These are phyloP conservation scores for Xanthoconium stramineum DNA, from an alignment of 768 basidiomycete species.

Conservation along the genomic window DNA sequence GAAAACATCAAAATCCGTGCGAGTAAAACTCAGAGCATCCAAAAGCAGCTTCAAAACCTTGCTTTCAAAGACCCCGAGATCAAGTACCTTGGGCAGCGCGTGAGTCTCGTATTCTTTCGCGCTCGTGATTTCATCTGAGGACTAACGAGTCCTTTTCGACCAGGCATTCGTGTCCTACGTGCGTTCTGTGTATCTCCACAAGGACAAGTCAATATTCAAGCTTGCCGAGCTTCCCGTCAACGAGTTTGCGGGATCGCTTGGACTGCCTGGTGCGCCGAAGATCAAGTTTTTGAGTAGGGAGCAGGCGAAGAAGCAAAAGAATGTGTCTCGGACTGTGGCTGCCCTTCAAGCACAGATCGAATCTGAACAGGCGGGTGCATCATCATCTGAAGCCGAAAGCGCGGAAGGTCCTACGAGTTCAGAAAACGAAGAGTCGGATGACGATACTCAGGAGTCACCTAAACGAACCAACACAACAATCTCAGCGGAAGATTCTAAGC, in stretches of 20 bases:
- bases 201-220: conserved; percentile 92
- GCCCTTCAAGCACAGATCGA: conserved; percentile 32
- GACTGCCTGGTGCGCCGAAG: conserved; percentile 91
- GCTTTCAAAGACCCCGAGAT: conserved; percentile 95
- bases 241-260: conserved; percentile 83
- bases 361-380: conserved; percentile 14
- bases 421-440: conserved; percentile 29
- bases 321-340: conserved; percentile 51
- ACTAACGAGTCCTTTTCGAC: conserved; percentile 4
- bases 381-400: conserved; percentile 21
- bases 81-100: conserved; percentile 93
- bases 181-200: conserved; percentile 88
- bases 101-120: conserved; percentile 36
- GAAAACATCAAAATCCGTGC: conserved; percentile 84
- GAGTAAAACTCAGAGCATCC: conserved; percentile 82
- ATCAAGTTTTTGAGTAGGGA: conserved; percentile 81
- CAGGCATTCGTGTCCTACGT: conserved; percentile 96
- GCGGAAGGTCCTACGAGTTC: conserved; percentile 10
- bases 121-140: rapidly evolving
- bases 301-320: conserved; percentile 73
- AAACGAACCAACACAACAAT: background rate
- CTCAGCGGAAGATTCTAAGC: conserved; percentile 22
- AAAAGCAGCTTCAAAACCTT: conserved; percentile 87
- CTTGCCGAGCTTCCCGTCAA: conserved; percentile 78
- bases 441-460: conserved; percentile 6